Base-by-base conservation (phyloP, 306 rosid genomes). In the Oxytropis ochrocephala region DNA sequence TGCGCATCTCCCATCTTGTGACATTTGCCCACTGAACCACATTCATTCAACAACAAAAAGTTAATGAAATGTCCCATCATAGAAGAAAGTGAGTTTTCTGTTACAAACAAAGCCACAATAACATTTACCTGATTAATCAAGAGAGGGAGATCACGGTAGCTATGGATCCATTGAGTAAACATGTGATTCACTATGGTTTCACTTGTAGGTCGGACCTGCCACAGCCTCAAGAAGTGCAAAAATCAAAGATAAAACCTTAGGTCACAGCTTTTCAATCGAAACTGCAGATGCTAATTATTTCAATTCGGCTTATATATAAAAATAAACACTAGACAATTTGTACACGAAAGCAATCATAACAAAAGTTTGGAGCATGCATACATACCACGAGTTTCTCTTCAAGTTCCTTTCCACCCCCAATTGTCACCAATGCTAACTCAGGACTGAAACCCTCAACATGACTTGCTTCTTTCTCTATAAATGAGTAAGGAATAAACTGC, bases 1-100 rank as follows among this genome's bases (percentile, higher is more conserved):
- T 94, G 70, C 97, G 96, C 92, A 87, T 88, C 89, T 94, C 98
- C 98, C 98, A 94, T 80, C 98, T 94, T 11, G 97, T 94, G 69
- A 94, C 98, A 69, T 94, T 90, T 32, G 89, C 97, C 97, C 98
- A 94, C 98, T 94, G 76, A 68, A 46, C 48, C 63, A 75, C 68
- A 79, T 70, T 41, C 75, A 78, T 74, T 71, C 57, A 11, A 51
- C 39, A 9, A 38, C 58, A 38, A 67, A 41, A 51, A 14, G 24
- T 55, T 11, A 75, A 21, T 49, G 53, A 43, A 46, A 56, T 18
- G 43, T 24, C 27, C n/a, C 67, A 12, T 16, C 60, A 47, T 10
- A 48, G 41, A 50, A 42, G 38, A 48, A 72, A 43, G 7, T 74
- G 27, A 35, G 60, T 42, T 27, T 18, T 21, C 32, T 44, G 50